Base-by-base conservation (phyloP, 2,329 filamentous ascomycete species). In the Claviceps purpurea region DNA sequence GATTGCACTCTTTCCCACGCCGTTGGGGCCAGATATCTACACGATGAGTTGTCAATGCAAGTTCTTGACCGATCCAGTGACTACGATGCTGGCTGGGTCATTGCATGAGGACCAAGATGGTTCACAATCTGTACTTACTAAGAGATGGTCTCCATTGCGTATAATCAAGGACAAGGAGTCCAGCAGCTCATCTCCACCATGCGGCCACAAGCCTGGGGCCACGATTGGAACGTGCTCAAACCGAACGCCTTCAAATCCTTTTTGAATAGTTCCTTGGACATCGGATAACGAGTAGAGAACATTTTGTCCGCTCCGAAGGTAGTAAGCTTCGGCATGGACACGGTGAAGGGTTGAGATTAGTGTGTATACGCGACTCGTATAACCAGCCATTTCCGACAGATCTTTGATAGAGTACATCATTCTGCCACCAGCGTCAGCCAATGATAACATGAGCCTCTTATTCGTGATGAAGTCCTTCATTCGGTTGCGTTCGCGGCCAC, bases 391-490 rank as follows among this genome's bases (percentile, higher is more conserved):
- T 65, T 98, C 93, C 1, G 90, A 90, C 39, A 98, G 79, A 63
- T 98, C 94, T 70, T 98, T 98, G 74, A 98, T 95, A 56, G 87
- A 93, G 73, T 98, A 98, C 93, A 98, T 98, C 89, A 98, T 96
- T 47, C 93, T 81, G 26, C 91, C 91, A 54, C 93, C 93, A 1
- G 93, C 93, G 68, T 98, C 93, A 10, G 93, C 93, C 40, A 98
- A 78, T 16, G 91, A 97, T 37, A 98, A 78, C 93, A 98, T 97
- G 41, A 98, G 82, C 4, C 93, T 83, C 69, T 98, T 97, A 72
- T 98, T 98, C 13, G 93, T 98, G 69, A 98, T 96, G 69, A 98
- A 98, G 38, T 95, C 89, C 71, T 94, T 93, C 88, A 97, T 98
- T 42, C 94, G 87, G 52, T 84, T 82, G 47, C 87, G 81, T 66